These are phyloP conservation scores for Dryadomyces quercivorus DNA, from an alignment of 2,329 filamentous ascomycete genomes.

Conservation along the genomic window DNA sequence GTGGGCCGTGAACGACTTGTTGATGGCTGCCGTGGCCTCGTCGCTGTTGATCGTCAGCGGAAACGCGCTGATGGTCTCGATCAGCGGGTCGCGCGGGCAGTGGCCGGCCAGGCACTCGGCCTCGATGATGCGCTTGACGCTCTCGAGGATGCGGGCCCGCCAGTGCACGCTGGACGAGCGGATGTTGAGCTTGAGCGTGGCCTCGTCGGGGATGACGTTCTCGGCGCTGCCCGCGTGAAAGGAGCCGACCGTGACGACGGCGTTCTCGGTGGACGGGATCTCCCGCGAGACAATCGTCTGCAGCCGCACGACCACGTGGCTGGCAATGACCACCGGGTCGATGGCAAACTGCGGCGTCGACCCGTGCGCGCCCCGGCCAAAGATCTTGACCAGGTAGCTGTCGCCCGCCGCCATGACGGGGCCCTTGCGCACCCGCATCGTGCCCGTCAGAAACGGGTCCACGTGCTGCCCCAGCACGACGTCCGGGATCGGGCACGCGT, in stretches of 20 bases:
- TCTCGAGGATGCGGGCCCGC: too few species aligned
- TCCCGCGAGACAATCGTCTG: conserved; percentile 17
- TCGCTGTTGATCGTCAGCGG: too few species aligned
- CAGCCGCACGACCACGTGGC: conserved; percentile 24
- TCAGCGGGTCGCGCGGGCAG: too few species aligned
- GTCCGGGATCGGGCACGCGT: conserved; percentile 17
- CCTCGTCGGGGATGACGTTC: conserved; percentile 31
- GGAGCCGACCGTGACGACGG: conserved; percentile 31
- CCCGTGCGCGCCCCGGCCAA: conserved; percentile 31
- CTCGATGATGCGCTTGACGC: too few species aligned
- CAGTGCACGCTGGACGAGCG: not conserved
- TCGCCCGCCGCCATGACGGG: conserved; percentile 17
- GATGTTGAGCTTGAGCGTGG: conserved; percentile 13
- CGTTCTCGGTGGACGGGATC: conserved; percentile 21
- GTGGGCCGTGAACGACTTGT: too few species aligned
- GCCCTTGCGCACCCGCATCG: conserved; percentile 15
- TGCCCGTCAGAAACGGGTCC: conserved; percentile 19
- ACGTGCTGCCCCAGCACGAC: conserved; percentile 25
- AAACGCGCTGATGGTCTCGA: too few species aligned
- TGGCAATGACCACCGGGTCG: conserved; percentile 34
- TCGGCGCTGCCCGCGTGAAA: conserved; percentile 27
- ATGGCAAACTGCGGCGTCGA: conserved; percentile 27
- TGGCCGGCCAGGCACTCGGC: too few species aligned
- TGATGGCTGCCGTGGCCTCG: too few species aligned
- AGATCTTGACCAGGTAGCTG: conserved; percentile 17